Base-by-base conservation (phyloP, 2,329 filamentous ascomycete genomes). In the Emericellopsis cladophorae region DNA sequence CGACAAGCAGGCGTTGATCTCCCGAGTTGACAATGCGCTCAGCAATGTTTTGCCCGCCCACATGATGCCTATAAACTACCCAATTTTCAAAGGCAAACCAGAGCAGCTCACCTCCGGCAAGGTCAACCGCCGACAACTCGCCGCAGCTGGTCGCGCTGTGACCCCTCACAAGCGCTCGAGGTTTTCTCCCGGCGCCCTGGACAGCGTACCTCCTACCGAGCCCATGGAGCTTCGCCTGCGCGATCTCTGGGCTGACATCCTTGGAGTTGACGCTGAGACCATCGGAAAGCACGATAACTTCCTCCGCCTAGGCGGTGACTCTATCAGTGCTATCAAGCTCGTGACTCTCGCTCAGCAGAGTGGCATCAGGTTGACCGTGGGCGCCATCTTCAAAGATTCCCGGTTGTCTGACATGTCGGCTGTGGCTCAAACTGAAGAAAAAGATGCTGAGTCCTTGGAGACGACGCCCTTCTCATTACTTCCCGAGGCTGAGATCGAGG, bases 241-340 rank as follows among this genome's bases (percentile, higher is more conserved):
- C 4, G 40, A 44, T 6, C 16, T 46, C 11, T 42, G 40, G 32
- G 22, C 44, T 38, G 16, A 36, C n/a, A 32, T 21, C 8, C 33
- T 41, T 5, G 33, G n/a, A 3, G 14, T 21, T 14, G 32, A 35
- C 3, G 40, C 32, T 21, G 21, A 31, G 15, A 5, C 15, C 39
- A 44, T 48, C 18, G 40, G 44, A 31, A 31, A 22, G 7, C 23
- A 45, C 31, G 42, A 43, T 15, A 39, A 31, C 37, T 49, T 49
- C 33, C 31, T 48, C 34, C 42, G 39, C 11, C 32, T 48, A 2
- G 46, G 46, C 10, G 46, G 46, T n/a, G 46, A 48, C 29, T 49
- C 47, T 2, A 47, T 49, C 23, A 41, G 36, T 2, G 45, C 45
- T 15, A 47, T 49, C 23, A 26, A 43, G 11, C 37, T 48, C 4